Base-by-base conservation (phyloP, 352 stramenopile species). In the Globisporangium emineosum region DNA sequence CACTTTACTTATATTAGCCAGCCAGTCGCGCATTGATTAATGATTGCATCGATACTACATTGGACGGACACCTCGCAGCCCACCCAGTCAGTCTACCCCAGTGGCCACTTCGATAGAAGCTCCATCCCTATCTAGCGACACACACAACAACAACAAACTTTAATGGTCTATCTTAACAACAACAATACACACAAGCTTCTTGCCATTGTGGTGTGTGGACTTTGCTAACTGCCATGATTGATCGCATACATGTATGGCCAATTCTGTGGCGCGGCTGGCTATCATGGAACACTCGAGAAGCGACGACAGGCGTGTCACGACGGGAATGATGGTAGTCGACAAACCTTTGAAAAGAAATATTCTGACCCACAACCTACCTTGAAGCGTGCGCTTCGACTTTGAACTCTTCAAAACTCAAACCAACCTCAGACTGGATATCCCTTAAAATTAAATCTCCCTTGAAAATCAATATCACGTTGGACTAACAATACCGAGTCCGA, bases 231-330 rank as follows among this genome's bases (percentile, higher is more conserved):
- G 37, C 7, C 37, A 45, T 45, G 7, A 45, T 45, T n/a, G n/a
- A n/a, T n/a, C n/a, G n/a, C n/a, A n/a, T n/a, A n/a, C 37, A 45
- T 19, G 13, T n/a, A n/a, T 45, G 17, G 15, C 37, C 37, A 19
- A n/a, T n/a, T 45, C 13, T 45, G 37, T 45, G 37, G 37, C 13
- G n/a, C n/a, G n/a, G n/a, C n/a, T 35, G 27, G 13, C 29, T 3
- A 10, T 47, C 23, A 47, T 51, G 37, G 55, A 61, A 61, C 43
- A 50, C 55, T 61, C 55, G 55, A 61, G 55, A 61, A 61, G 33
- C 37, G 13, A 19, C 19, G 5, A 13, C 1, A 27, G 45, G 6
- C 10, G 45, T 5, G 23, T 58, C n/a, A 17, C 10, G 2, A 17
- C 5, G 5, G 33, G 54, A 60, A 51, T 51, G 54, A 32, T 25